These are phyloP conservation scores for Tephrocybe sp. DNA, from an alignment of 768 basidiomycete species.

Conservation along the genomic window DNA sequence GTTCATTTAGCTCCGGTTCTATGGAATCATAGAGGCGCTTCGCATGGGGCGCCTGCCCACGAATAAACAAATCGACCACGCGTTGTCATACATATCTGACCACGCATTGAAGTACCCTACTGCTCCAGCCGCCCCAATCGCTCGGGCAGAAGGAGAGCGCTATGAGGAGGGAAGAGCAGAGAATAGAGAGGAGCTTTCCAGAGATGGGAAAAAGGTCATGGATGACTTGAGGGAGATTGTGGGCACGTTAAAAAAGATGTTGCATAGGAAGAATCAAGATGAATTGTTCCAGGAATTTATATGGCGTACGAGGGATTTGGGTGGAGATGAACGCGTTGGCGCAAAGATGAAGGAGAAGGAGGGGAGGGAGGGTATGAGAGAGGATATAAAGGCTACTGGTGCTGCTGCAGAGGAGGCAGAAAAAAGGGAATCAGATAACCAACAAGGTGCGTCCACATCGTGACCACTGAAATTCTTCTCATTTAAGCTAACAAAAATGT, in stretches of 20 bases:
- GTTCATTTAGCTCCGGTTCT: conserved; percentile 59
- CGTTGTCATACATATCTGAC: conserved; percentile 63
- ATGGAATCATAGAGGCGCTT: conserved; percentile 79
- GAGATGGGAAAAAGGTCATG: conserved; percentile 74
- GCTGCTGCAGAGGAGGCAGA: conserved; percentile 31
- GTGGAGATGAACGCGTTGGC: conserved; percentile 31
- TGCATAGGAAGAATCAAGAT: conserved; percentile 84
- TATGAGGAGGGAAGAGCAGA: too few species aligned
- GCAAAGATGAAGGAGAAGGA: neutral
- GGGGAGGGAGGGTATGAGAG: neutral
- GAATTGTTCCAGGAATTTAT: conserved; percentile 92
- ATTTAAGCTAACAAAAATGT: neutral
- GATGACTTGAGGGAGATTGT: conserved; percentile 79
- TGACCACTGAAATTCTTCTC: neutral
- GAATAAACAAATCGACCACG: conserved; percentile 75
- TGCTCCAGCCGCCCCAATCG: too few species aligned
- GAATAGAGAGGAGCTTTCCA: conserved; percentile 52
- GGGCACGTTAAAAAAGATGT: conserved; percentile 65
- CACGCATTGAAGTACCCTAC: conserved; percentile 22
- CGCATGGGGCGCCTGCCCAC: conserved; percentile 75
- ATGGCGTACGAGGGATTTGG: conserved; percentile 63
- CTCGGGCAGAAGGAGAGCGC: too few species aligned
- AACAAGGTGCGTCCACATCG: conserved; percentile 45
- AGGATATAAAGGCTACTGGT: neutral
- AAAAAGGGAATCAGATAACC: conserved; percentile 54